Evolutionary conservation across 2,329 filamentous ascomycete species (phyloP).

Genomic region (Xylariaceae sp.): DNA sequence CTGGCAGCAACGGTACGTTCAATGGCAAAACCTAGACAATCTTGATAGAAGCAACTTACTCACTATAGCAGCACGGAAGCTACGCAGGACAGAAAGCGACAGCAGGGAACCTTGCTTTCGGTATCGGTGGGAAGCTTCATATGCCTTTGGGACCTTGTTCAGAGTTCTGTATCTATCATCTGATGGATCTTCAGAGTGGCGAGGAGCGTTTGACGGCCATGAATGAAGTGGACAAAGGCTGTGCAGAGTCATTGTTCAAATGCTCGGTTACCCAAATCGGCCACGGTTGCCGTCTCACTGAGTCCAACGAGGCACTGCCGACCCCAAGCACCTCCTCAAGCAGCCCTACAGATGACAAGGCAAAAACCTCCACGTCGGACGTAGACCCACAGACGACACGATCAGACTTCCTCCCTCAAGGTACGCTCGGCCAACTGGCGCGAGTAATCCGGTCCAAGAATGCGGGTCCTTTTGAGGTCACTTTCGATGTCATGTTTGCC

Average conservation of each 20-base stretch:
- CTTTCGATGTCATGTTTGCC: slow-evolving; percentile 47
- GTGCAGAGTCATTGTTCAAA: slow-evolving; percentile 6
- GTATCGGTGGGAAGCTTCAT: slow-evolving; percentile 33
- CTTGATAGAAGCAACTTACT: no score
- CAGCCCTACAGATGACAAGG: background rate
- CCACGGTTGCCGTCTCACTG: slow-evolving; percentile 1
- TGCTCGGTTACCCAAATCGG: slow-evolving; percentile 12
- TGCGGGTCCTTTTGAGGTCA: slow-evolving; percentile 47
- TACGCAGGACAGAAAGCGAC: slow-evolving; percentile 50
- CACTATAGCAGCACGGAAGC: slow-evolving; percentile 32
- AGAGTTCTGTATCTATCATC: slow-evolving; percentile 45
- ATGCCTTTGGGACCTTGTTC: slow-evolving; percentile 35
- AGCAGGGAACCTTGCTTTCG: slow-evolving; percentile 45
- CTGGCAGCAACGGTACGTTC: slow-evolving; percentile 31
- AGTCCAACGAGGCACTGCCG: background rate
- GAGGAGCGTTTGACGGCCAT: slow-evolving; percentile 15
- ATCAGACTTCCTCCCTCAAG: slow-evolving; percentile 1
- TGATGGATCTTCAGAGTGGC: slow-evolving; percentile 36
- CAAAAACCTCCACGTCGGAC: background rate
- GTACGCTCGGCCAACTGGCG: slow-evolving; percentile 30
- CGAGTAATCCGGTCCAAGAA: slow-evolving; percentile 46
- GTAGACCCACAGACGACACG: background rate
- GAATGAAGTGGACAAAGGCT: background rate
- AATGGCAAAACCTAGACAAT: no score
- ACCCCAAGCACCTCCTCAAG: background rate